phyloP scores from a whole-genome alignment of 768 basidiomycete genomes.

The Amyloporia xantha region DNA sequence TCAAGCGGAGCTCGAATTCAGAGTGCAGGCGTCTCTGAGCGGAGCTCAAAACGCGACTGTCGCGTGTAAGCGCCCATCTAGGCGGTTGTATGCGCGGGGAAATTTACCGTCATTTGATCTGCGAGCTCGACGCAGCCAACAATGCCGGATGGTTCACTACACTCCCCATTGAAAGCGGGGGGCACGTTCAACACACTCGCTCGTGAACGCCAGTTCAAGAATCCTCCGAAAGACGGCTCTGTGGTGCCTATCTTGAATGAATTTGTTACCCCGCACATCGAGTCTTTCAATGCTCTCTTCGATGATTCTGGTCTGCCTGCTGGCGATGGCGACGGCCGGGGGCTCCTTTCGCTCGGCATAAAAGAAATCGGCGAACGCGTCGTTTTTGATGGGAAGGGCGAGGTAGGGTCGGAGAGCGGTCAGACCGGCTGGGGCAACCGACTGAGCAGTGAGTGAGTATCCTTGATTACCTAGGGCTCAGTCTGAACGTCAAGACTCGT shows the following conservation, averaged over 20 bases:
- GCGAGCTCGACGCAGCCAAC: conserved; percentile 3
- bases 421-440: conserved; percentile 70
- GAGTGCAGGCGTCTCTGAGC: neutral
- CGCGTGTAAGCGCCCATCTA: neutral
- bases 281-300: conserved; percentile 95
- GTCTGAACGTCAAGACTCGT: conserved; percentile 4
- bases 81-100: neutral
- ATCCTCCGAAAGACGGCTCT: conserved; percentile 62
- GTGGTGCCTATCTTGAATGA: conserved; percentile 82
- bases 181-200: conserved; percentile 74
- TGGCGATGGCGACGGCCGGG: conserved; percentile 71
- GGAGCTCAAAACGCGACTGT: neutral
- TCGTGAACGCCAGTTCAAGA: conserved; percentile 71
- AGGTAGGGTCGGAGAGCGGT: conserved; percentile 45
- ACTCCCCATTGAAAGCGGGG: conserved; percentile 28
- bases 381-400: conserved; percentile 78
- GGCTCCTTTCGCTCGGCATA: conserved; percentile 70
- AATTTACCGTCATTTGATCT: neutral
- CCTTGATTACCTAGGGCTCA: conserved; percentile 5
- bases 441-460: conserved; percentile 61
- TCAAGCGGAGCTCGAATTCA: conserved; percentile 12
- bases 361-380: conserved; percentile 87
- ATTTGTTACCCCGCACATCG: conserved; percentile 89
- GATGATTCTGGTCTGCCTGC: conserved; percentile 80
- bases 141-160: conserved; percentile 48